Evolutionary conservation across 768 basidiomycete species (phyloP).

Genomic region (Boletus insuetus): DNA sequence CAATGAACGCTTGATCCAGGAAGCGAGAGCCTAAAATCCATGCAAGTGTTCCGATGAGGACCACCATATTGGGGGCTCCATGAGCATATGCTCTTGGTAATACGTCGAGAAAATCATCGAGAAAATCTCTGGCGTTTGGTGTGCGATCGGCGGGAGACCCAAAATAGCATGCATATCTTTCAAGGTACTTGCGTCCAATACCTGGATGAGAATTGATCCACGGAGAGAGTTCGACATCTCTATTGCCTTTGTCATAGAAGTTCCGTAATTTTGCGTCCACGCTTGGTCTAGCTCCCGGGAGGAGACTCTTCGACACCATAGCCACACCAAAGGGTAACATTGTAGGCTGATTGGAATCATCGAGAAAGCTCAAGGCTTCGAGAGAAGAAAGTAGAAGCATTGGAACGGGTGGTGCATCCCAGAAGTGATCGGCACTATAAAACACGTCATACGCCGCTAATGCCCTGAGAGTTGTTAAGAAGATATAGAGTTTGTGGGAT

Average conservation of each 20-base stretch:
- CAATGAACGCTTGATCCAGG: neutral
- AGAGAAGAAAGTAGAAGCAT: neutral
- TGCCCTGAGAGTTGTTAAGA: neutral
- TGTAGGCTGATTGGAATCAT: neutral
- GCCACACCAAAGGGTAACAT: neutral
- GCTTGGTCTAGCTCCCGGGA: neutral
- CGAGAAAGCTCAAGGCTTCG: neutral
- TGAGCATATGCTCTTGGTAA: neutral
- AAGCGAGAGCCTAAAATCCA: conserved; percentile 2
- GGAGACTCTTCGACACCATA: neutral
- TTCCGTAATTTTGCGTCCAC: neutral
- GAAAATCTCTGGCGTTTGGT: neutral
- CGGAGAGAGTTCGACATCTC: neutral
- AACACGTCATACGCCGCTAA: neutral
- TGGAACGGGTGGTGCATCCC: neutral
- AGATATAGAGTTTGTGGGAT: neutral
- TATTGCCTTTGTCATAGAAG: neutral
- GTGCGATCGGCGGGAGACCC: neutral
- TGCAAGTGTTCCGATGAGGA: neutral
- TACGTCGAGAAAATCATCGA: neutral
- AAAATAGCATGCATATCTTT: neutral
- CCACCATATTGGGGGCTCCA: neutral
- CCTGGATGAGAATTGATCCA: conserved; percentile 1
- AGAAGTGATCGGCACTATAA: neutral
- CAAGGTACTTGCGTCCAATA: neutral